Base-by-base conservation (phyloP, 805 yeast genomes). In the Peterozyma toletana region DNA sequence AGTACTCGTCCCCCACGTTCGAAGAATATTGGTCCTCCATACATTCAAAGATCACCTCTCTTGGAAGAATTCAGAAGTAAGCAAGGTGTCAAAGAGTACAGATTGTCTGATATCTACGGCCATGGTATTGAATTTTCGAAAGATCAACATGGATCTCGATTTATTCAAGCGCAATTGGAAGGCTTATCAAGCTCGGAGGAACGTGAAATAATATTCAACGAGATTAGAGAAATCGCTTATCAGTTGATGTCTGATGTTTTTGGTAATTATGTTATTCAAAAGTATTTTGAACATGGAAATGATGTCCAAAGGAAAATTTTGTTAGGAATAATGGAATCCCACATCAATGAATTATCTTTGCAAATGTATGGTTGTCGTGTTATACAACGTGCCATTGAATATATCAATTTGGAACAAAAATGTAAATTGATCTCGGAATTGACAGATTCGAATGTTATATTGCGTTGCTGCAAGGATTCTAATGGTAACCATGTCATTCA, bases 321-420 rank as follows among this genome's bases (percentile, higher is more conserved):
- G 49, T 76, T 87, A 42, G 81, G 75, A 35, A 70, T 73, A 43
- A 83, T 89, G 89, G 70, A 71, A 44, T 88, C 90, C 7, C 82
- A 82, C 41, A 78, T 93, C 56, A 74, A 84, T 49, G 74, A 73
- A 16, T 68, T 93, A 44, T 84, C 96, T 0, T 64, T 89, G 56
- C 98, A 93, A 57, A 91, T 91, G 96, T 93, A 93, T 62, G 98
- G 98, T 2, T 93, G 99, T 60, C 75, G 99, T 51, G 99, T 93
- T 39, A 95, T 93, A 33, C 99, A 93, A 64, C 77, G 88, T 56
- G 97, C 97, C 1, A 70, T 93, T 43, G 96, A 87, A 59, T 80
- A 78, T 48, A 71, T 87, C 36, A 68, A 69, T 3, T 60, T 76
- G 9, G 75, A 73, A 1, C 85, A 86, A 50, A 93, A 86, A 62